Evolutionary conservation across 176 grass and related monocot genomes (phyloP), one percentile per base, ranked within the genome.

Genomic region (Triticum turgidum): DNA sequence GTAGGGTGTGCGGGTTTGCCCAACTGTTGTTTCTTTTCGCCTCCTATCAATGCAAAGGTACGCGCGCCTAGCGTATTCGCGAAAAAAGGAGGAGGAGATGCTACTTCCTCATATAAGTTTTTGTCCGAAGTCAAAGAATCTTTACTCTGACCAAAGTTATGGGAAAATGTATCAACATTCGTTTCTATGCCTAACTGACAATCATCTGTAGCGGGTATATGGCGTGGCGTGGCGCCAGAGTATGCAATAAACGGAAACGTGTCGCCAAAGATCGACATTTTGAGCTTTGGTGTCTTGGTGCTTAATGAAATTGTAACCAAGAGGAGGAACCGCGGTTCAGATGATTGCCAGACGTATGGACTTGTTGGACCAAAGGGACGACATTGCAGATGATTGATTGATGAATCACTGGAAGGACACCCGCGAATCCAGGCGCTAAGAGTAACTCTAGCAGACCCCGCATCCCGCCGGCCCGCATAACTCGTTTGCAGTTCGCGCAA

Each of bases 211-310:
- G 82, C 13, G 78, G 90, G 12, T 88, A 91, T 9, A 91, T 88
- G 89, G 35, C 86, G 0, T 25, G 25, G 25, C 25, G 25, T 25
- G 25, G 25, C 25, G 25, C 79, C 87, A 5, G 87, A 92, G 74
- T 90, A 92, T 41, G 91, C 18, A 5, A 44, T 69, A 34, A 25
- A 81, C 0, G 84, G 84, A 33, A 15, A 49, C 51, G 77, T 92
- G 30, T 92, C 91, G 0, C 78, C 73, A 61, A 92, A 90, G 74
- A 84, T 86, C 1, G 91, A 92, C 63, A 73, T 84, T 59, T 92
- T 89, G 52, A 92, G 91, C 71, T 92, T 92, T 78, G 87, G 87
- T 3, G 87, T 92, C 5, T 54, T 92, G 63, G 45, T 77, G 4
- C 84, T 92, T 38, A 25, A 25, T 25, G 91, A 92, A 80, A 92